Evolutionary conservation across 495 filamentous ascomycete genomes (phyloP).

Genomic region (Penicillium longicatenatum): DNA sequence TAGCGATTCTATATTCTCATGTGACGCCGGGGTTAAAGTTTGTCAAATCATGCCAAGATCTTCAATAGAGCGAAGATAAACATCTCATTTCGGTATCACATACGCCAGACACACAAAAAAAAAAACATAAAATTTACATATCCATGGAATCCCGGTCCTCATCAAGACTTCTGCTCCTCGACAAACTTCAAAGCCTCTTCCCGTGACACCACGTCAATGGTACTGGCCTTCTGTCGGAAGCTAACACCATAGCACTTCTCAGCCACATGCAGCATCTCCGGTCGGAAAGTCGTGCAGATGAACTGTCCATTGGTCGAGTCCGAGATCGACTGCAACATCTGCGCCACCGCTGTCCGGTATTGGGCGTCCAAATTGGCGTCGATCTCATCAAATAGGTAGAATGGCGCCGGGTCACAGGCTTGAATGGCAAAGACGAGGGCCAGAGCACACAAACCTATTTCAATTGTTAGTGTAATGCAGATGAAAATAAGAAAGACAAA

Average conservation of each 20-base stretch:
- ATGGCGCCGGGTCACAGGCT: slow-evolving; percentile 93
- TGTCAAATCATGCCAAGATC: not conserved
- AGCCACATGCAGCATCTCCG: slow-evolving; percentile 92
- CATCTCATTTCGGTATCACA: slow-evolving; percentile 3
- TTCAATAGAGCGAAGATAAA: not conserved
- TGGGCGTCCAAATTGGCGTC: slow-evolving; percentile 98
- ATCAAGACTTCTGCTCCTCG: slow-evolving; percentile 67
- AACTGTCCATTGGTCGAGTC: slow-evolving; percentile 62
- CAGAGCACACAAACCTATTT: slow-evolving; percentile 82
- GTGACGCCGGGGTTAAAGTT: not conserved
- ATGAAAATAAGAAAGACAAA: slow-evolving; percentile 2
- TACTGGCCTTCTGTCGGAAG: slow-evolving; percentile 90
- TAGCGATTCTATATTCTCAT: not conserved
- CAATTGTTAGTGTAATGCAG: slow-evolving; percentile 24
- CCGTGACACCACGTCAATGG: slow-evolving; percentile 82
- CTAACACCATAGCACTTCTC: slow-evolving; percentile 98
- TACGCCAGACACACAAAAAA: slow-evolving; percentile 17
- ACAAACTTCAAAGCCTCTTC: slow-evolving; percentile 93
- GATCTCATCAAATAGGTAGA: slow-evolving; percentile 99
- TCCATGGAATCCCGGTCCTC: slow-evolving; percentile 1
- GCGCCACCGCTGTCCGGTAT: slow-evolving; percentile 91
- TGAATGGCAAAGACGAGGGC: slow-evolving; percentile 99
- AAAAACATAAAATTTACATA: slow-evolving; percentile 19
- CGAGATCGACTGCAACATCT: slow-evolving; percentile 80
- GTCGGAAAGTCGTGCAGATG: slow-evolving; percentile 95